Percentiles rank a stretch among this genome's conserved stretches.
phyloP scores from a whole-genome alignment of 1,139 yeast genomes.

The Saccharomyces hybrid region DNA sequence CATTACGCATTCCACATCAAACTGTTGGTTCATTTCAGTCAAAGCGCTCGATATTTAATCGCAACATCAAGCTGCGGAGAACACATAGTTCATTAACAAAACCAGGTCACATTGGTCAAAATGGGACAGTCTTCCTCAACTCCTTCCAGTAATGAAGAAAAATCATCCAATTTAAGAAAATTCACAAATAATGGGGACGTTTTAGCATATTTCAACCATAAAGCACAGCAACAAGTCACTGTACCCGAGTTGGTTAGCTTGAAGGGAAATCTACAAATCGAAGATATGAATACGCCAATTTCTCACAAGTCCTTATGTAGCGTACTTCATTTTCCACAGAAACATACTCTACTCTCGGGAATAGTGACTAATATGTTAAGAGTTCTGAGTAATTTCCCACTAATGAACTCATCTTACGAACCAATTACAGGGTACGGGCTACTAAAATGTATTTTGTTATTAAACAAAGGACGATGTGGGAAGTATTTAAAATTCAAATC shows the following conservation, averaged over 20 bases:
- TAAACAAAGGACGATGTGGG: slow-evolving; percentile 34
- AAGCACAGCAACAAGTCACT: slow-evolving; percentile 17
- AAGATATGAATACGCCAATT: slow-evolving; percentile 28
- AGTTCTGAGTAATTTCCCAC: slow-evolving; percentile 40
- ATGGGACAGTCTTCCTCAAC: neutral
- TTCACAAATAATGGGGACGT: slow-evolving; percentile 6
- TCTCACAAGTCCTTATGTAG: slow-evolving; percentile 24
- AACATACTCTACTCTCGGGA: slow-evolving; percentile 25
- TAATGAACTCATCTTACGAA: slow-evolving; percentile 31
- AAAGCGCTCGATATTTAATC: neutral
- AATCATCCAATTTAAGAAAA: neutral
- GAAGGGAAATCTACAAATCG: slow-evolving; percentile 22
- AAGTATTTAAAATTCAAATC: slow-evolving; percentile 31
- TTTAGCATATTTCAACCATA: slow-evolving; percentile 11
- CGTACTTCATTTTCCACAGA: slow-evolving; percentile 32
- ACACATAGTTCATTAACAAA: neutral
- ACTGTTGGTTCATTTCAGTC: neutral
- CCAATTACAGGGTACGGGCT: slow-evolving; percentile 38
- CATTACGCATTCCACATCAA: neutral
- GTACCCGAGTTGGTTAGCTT: slow-evolving; percentile 22
- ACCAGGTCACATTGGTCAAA: neutral
- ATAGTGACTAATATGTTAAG: slow-evolving; percentile 33
- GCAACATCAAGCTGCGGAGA: neutral
- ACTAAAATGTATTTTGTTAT: slow-evolving; percentile 36
- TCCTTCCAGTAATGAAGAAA: neutral